Conservation (phyloP, 140 eudicot species). For the Flaveria floridana region DNA sequence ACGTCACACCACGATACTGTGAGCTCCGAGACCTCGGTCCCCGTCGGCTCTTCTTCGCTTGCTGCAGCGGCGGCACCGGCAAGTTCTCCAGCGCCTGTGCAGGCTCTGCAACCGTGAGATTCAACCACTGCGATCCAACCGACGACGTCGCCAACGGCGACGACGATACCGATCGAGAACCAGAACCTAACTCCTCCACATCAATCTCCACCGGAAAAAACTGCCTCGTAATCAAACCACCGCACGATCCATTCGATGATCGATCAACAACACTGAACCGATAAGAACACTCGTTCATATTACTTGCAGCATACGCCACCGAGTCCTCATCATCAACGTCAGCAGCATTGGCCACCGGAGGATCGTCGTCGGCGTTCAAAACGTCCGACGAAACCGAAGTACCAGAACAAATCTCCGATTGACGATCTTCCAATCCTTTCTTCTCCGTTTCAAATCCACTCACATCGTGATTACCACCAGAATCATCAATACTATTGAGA, state of each 20-base stretch:
- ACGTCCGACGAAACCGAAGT: slow-evolving; percentile 56
- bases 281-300: slow-evolving; percentile 11
- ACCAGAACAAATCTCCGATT: slow-evolving; percentile 44
- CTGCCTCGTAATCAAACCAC: slow-evolving; percentile 48
- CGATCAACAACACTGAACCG: slow-evolving; percentile 24
- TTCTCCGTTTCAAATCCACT: slow-evolving; percentile 21
- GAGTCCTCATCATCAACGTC: slow-evolving; percentile 30
- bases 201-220: slow-evolving; percentile 49
- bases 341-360: slow-evolving; percentile 30
- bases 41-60: slow-evolving; percentile 76
- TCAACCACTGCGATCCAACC: slow-evolving; percentile 59
- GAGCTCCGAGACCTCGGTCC: slow-evolving; percentile 97
- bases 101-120: slow-evolving; percentile 40
- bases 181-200: slow-evolving; percentile 26
- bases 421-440: slow-evolving; percentile 31
- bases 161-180: slow-evolving; percentile 27
- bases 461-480: neutral
- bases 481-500: slow-evolving; percentile 51
- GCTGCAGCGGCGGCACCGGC: slow-evolving; percentile 40
- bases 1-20: slow-evolving; percentile 92
- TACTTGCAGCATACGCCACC: slow-evolving; percentile 18
- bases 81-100: slow-evolving; percentile 27
- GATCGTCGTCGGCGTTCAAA: slow-evolving; percentile 42
- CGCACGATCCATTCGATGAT: slow-evolving; percentile 5
- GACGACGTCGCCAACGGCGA: slow-evolving; percentile 21